These are phyloP conservation scores for Phytophthora palmivora DNA, from an alignment of 352 stramenopile species.

Conservation along the genomic window DNA sequence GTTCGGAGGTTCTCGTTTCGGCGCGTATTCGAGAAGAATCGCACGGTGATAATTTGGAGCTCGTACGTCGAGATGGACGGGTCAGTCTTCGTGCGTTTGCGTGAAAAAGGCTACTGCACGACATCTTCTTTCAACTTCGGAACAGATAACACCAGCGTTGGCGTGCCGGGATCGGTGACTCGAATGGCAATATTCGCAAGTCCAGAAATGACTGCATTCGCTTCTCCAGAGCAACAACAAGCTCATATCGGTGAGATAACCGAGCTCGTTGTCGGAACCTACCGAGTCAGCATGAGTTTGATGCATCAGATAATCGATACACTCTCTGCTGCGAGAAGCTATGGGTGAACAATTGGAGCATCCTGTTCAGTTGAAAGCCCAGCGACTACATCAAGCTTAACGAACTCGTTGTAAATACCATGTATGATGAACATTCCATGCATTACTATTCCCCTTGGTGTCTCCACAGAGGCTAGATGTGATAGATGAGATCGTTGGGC, in stretches of 20 bases:
- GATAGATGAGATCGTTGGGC: conserved; percentile 50
- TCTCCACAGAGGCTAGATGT: conserved; percentile 14
- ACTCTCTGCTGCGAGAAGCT: conserved; percentile 42
- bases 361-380: background rate
- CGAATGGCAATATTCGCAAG: conserved; percentile 25
- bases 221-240: conserved; percentile 15
- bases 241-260: conserved; percentile 56
- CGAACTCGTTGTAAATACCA: background rate
- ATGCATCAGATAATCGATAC: conserved; percentile 53
- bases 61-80: conserved; percentile 44
- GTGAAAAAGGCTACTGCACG: conserved; percentile 42
- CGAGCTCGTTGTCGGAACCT: conserved; percentile 55
- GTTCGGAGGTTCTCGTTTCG: conserved; percentile 34
- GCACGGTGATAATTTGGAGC: conserved; percentile 36
- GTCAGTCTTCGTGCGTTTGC: conserved; percentile 43
- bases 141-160: background rate
- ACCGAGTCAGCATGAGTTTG: conserved; percentile 46
- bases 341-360: conserved; percentile 28
- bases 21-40: conserved; percentile 32
- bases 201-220: conserved; percentile 31
- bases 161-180: conserved; percentile 27
- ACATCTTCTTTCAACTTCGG: conserved; percentile 17
- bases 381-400: background rate
- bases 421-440: background rate
- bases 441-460: no score